phyloP scores from a whole-genome alignment of 495 filamentous ascomycete genomes.

The Xylaria venustula region DNA sequence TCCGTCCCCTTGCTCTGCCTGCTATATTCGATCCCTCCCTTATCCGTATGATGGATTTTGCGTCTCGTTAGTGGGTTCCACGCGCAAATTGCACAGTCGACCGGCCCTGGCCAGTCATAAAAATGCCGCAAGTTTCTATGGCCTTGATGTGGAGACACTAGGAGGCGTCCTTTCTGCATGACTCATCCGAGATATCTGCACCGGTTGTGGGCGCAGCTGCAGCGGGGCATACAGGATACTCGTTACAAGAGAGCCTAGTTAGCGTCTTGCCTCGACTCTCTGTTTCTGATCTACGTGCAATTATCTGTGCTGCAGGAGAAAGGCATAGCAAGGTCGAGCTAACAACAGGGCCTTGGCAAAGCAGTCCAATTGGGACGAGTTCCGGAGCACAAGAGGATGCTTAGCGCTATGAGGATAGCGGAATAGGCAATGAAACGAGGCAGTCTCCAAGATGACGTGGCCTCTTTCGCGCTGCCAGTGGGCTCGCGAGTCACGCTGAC shows the following conservation, averaged over 20 bases:
- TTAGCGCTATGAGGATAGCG: background rate
- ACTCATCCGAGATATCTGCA: background rate
- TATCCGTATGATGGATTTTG: background rate
- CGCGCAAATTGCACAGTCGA: background rate
- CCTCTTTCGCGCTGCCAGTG: background rate
- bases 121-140: background rate
- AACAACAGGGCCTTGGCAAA: background rate
- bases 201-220: background rate
- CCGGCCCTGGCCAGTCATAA: background rate
- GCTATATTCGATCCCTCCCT: background rate
- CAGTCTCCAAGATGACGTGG: constrained; percentile 14
- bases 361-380: background rate
- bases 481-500: background rate
- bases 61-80: background rate
- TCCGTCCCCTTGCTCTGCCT: background rate
- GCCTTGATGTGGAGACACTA: background rate
- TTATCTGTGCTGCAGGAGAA: background rate
- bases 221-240: background rate
- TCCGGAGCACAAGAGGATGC: background rate
- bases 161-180: background rate
- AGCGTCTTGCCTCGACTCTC: constrained; percentile 3
- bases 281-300: constrained; percentile 7
- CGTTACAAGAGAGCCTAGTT: background rate
- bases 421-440: constrained; percentile 5
- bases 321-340: constrained; percentile 4